A percentile compares a stretch with the other conserved stretches of the same genome.
Conservation (phyloP, 352 stramenopile species). For the Phytophthora cajani region DNA sequence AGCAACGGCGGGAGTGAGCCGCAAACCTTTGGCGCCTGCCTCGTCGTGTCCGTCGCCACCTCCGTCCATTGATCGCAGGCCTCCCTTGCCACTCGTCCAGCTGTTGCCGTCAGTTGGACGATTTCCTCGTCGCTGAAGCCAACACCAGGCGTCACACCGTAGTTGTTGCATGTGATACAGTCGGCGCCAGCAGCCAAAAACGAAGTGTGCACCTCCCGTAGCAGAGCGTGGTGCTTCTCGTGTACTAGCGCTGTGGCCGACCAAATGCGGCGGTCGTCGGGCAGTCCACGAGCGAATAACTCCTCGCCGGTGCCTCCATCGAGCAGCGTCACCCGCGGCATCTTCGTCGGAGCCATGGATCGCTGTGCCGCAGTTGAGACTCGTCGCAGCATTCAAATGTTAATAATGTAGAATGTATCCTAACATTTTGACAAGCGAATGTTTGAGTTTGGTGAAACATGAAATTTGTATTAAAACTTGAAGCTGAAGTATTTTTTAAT, state of each 20-base stretch:
- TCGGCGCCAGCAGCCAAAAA: conserved; percentile 83
- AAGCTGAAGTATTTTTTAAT: background rate
- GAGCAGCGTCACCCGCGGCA: conserved; percentile 53
- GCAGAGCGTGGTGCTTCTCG: conserved; percentile 66
- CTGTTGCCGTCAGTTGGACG: conserved; percentile 47
- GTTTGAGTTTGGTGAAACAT: background rate
- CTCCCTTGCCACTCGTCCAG: conserved; percentile 66
- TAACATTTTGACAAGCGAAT: conserved; percentile 11
- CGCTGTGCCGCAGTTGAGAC: background rate
- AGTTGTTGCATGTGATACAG: conserved; percentile 93
- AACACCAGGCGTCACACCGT: conserved; percentile 87
- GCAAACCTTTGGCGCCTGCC: conserved; percentile 35
- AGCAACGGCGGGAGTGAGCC: conserved; percentile 88
- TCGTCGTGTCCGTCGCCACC: conserved; percentile 8
- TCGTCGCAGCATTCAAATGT: conserved; percentile 4
- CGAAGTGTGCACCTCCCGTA: conserved; percentile 81
- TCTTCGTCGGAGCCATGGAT: conserved; percentile 16
- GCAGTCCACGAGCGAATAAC: conserved; percentile 81
- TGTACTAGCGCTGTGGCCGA: conserved; percentile 87
- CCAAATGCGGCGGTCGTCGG: conserved; percentile 91
- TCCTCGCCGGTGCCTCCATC: conserved; percentile 93
- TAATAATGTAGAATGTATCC: background rate
- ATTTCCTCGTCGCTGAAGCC: conserved; percentile 83
- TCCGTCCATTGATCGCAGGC: conserved; percentile 39
- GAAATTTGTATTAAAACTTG: conserved; percentile 7